Evolutionary conservation across 2,329 filamentous ascomycete genomes (phyloP), one percentile per base, ranked within the genome.

Genomic region (Helminthosporium solani): DNA sequence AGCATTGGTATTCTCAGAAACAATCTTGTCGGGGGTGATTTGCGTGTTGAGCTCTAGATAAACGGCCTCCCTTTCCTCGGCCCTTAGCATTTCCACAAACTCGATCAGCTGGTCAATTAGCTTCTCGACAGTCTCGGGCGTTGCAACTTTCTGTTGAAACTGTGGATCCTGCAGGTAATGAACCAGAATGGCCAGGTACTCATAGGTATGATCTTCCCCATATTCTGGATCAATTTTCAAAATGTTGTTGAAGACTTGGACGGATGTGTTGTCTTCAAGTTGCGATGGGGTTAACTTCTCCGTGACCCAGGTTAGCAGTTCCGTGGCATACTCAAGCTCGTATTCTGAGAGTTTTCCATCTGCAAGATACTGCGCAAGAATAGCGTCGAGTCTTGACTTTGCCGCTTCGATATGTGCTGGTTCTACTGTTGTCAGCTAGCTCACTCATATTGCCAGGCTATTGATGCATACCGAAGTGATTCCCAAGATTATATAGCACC

Each of bases 401-500:
- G 69, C 67, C 41, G 63, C 63, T 34, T 60, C 56, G 28, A 53
- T 56, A 52, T 70, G 66, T 27, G 63, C 67, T 47, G 62, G 62
- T 46, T 70, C 68, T 70, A 31, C 14, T 20, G 21, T 19, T 23
- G 35, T 68, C 38, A 63, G 59, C 37, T 12, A n/a, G 42, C 9
- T 28, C 12, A 30, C 9, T n/a, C 14, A 20, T 23, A 40, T 21
- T 19, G 40, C 2, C 2, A 33, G 16, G 18, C 3, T 2, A 19
- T 14, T 19, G 14, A 14, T 25, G 44, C 59, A 31, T 59, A 72
- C 68, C 64, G 47, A 61, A 73, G 39, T 72, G 71, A 16, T 69
- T 68, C 52, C 71, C 73, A 14, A 75, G 66, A 48, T 76, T 76
- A 56, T 72, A 70, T 11, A 75, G 54, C 2, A 75, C 73, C 31